These are phyloP conservation scores for Serendipita indica DNA, from an alignment of 768 basidiomycete species.

Conservation along the genomic window DNA sequence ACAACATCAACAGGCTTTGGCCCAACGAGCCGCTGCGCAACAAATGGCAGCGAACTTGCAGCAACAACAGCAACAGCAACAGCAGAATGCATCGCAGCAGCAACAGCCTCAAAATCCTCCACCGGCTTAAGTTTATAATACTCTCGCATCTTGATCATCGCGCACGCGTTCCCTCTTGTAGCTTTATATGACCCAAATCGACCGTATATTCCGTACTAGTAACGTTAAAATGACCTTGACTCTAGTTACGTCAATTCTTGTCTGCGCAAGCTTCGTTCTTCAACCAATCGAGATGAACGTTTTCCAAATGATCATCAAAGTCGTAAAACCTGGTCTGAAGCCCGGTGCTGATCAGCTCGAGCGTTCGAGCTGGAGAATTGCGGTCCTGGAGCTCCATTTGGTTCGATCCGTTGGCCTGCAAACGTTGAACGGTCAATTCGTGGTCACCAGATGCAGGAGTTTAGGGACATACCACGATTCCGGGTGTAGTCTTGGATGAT, in stretches of 20 bases:
- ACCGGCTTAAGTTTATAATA: too few relatives aligned
- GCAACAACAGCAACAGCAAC: neutral
- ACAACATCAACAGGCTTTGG: neutral
- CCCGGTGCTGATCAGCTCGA: conserved; percentile 34
- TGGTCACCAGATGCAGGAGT: neutral
- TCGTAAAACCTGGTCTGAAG: conserved; percentile 48
- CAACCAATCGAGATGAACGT: conserved; percentile 42
- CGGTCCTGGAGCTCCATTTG: conserved; percentile 33
- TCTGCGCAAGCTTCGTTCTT: conserved; percentile 23
- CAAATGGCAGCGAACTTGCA: conserved; percentile 2
- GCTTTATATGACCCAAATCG: neutral
- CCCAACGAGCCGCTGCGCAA: conserved; percentile 2
- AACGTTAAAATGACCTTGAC: neutral
- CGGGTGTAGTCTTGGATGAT: conserved; percentile 10
- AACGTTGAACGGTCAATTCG: conserved; percentile 16
- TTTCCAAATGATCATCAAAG: conserved; percentile 72
- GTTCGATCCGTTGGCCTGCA: conserved; percentile 34
- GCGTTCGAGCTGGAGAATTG: conserved; percentile 33
- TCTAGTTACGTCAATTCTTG: neutral
- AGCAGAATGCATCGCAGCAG: neutral
- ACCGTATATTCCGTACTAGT: neutral
- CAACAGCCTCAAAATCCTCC: neutral
- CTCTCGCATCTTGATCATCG: neutral
- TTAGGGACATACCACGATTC: conserved; percentile 9
- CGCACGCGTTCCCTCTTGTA: neutral